Evolutionary conservation across 495 filamentous ascomycete species (phyloP).

Genomic region (Chlorociboria aeruginascens): DNA sequence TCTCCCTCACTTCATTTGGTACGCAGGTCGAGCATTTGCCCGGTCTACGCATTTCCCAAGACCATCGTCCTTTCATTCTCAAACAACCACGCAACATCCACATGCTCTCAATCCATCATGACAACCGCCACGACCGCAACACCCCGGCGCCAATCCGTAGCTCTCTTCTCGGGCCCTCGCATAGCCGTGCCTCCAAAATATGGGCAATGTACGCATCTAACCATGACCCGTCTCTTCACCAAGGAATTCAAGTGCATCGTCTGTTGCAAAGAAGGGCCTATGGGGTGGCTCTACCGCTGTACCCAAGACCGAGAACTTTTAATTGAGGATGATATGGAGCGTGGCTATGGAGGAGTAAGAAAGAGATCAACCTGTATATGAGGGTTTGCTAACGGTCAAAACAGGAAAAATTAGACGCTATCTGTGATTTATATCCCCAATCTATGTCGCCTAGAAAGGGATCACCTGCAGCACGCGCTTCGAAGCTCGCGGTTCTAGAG

Average conservation of each 20-base stretch:
- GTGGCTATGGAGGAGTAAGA: conserved; percentile 21
- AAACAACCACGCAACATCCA: not conserved
- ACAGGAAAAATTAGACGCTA: conserved; percentile 21
- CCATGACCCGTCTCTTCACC: conserved; percentile 44
- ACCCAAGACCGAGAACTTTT: conserved; percentile 42
- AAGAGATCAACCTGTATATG: not conserved
- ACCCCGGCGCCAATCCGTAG: not conserved
- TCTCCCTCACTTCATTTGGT: no score
- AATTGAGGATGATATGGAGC: conserved; percentile 24
- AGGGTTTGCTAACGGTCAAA: not conserved
- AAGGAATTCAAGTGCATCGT: conserved; percentile 32
- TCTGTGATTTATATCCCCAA: conserved; percentile 16
- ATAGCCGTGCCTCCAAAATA: not conserved
- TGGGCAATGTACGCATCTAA: conserved; percentile 43
- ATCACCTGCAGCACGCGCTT: conserved; percentile 8
- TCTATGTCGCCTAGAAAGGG: conserved; percentile 2
- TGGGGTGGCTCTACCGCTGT: conserved; percentile 60
- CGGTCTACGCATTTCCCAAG: not conserved
- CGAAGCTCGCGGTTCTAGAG: conserved; percentile 29
- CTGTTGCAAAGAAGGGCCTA: conserved; percentile 34
- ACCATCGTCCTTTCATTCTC: not conserved
- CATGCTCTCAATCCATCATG: not conserved
- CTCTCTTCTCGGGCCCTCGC: not conserved
- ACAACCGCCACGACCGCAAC: not conserved
- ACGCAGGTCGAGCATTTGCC: not conserved